Conservation (phyloP, 2,329 filamentous ascomycete genomes). For the Neofusicoccum ribis region DNA sequence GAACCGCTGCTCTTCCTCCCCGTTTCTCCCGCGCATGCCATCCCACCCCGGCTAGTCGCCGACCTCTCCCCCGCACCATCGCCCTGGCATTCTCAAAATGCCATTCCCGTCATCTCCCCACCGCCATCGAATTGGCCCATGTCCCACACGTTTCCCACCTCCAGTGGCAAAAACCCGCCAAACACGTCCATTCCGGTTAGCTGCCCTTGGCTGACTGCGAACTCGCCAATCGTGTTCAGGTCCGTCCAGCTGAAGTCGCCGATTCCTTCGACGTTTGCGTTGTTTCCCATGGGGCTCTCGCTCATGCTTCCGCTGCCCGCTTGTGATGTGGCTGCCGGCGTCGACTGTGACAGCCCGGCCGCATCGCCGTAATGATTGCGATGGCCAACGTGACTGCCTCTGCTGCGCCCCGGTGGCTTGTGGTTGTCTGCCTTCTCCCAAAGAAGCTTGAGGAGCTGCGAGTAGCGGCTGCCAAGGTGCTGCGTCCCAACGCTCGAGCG, state of each 20-base stretch:
- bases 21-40: background rate
- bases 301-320: slow-evolving; percentile 21
- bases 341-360: slow-evolving; percentile 27
- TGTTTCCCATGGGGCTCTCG: slow-evolving; percentile 17
- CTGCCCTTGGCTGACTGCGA: slow-evolving; percentile 45
- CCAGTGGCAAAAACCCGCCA: slow-evolving; percentile 39
- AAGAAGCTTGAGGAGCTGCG: slow-evolving; percentile 47
- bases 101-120: slow-evolving; percentile 18
- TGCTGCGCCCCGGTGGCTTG: slow-evolving; percentile 11
- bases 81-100: background rate
- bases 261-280: slow-evolving; percentile 46
- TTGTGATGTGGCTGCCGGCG: slow-evolving; percentile 24
- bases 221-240: slow-evolving; percentile 49
- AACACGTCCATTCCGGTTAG: slow-evolving; percentile 23
- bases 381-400: background rate
- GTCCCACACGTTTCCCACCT: slow-evolving; percentile 34
- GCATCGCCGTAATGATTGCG: slow-evolving; percentile 25
- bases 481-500: slow-evolving; percentile 45
- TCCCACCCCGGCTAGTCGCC: background rate
- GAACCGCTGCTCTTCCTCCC: background rate
- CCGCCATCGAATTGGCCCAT: slow-evolving; percentile 16
- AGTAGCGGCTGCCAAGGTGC: slow-evolving; percentile 50
- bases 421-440: slow-evolving; percentile 46
- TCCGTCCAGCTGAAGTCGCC: slow-evolving; percentile 54
- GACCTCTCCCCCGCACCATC: background rate